A percentile compares a stretch with the other conserved stretches of the same genome.
Conservation (phyloP, 768 basidiomycete genomes). For the Clathrus columnatus region DNA sequence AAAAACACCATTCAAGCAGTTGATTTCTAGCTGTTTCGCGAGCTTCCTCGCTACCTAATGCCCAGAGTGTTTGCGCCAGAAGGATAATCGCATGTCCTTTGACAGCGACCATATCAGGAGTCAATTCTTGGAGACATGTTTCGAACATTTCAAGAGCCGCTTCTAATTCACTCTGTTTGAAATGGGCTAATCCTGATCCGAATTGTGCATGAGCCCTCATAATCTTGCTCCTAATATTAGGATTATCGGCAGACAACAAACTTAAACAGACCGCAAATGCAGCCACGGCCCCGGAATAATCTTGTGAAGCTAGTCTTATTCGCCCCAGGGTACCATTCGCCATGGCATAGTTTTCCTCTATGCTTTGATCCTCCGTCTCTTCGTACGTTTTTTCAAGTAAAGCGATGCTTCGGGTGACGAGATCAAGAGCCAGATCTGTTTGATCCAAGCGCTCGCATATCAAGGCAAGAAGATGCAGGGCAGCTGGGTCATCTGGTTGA, state of each 20-base stretch:
- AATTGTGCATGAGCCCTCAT: conserved; percentile 59
- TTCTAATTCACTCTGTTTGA: conserved; percentile 53
- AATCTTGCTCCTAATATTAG: conserved; percentile 26
- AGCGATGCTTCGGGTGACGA: conserved; percentile 52
- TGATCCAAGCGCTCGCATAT: conserved; percentile 81
- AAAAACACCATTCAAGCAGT: conserved; percentile 66
- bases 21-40: conserved; percentile 69
- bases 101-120: conserved; percentile 35
- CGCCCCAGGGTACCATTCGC: conserved; percentile 80
- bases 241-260: conserved; percentile 47
- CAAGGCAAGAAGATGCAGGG: conserved; percentile 75
- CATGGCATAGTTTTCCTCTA: conserved; percentile 72
- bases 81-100: conserved; percentile 66
- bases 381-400: conserved; percentile 87
- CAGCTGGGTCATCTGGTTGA: conserved; percentile 60
- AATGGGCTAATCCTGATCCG: conserved; percentile 64
- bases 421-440: conserved; percentile 44
- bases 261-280: conserved; percentile 68
- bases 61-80: conserved; percentile 85
- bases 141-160: conserved; percentile 62
- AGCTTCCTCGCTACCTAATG: conserved; percentile 64
- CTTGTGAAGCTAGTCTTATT: conserved; percentile 49
- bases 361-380: conserved; percentile 65
- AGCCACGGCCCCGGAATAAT: conserved; percentile 53
- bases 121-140: conserved; percentile 41